These are phyloP conservation scores for Mycena vulgaris DNA, from an alignment of 768 basidiomycete genomes.

Conservation along the genomic window DNA sequence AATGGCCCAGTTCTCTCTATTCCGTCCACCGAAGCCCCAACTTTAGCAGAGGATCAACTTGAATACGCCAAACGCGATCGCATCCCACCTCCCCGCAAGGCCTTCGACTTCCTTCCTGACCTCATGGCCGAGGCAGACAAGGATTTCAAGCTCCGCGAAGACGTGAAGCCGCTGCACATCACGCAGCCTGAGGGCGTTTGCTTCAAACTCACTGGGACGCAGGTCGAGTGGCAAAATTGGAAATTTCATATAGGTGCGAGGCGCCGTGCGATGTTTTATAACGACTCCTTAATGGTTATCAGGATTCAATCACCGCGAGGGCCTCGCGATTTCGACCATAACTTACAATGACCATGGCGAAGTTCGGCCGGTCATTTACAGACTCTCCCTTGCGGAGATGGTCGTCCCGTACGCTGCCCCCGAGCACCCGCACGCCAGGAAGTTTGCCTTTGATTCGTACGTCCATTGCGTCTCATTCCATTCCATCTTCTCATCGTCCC, in stretches of 20 bases:
- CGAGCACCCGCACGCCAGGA: conserved; percentile 89
- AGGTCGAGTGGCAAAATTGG: conserved; percentile 96
- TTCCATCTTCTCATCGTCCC: too few relatives aligned
- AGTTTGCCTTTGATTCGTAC: conserved; percentile 90
- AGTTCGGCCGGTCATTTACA: conserved; percentile 91
- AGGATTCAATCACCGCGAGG: conserved; percentile 88
- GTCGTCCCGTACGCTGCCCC: conserved; percentile 92
- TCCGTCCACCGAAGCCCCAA: conserved; percentile 58
- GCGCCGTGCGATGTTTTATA: neutral
- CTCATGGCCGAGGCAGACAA: conserved; percentile 73
- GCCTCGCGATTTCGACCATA: conserved; percentile 85
- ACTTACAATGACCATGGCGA: conserved; percentile 91
- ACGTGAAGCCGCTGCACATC: conserved; percentile 87
- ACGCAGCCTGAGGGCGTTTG: conserved; percentile 93
- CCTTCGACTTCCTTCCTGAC: conserved; percentile 90
- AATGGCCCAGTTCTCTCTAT: conserved; percentile 59
- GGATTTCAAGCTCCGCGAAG: conserved; percentile 72
- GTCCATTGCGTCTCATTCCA: too few relatives aligned
- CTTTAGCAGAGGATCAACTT: conserved; percentile 66
- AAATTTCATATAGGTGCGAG: conserved; percentile 89
- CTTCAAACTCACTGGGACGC: conserved; percentile 86
- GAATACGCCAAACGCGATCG: conserved; percentile 73
- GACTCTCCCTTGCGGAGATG: conserved; percentile 91
- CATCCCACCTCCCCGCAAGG: conserved; percentile 77
- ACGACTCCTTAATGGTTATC: conserved; percentile 1